Evolutionary conservation across 495 filamentous ascomycete species (phyloP).

Genomic region (Hypoxylon fragiforme): DNA sequence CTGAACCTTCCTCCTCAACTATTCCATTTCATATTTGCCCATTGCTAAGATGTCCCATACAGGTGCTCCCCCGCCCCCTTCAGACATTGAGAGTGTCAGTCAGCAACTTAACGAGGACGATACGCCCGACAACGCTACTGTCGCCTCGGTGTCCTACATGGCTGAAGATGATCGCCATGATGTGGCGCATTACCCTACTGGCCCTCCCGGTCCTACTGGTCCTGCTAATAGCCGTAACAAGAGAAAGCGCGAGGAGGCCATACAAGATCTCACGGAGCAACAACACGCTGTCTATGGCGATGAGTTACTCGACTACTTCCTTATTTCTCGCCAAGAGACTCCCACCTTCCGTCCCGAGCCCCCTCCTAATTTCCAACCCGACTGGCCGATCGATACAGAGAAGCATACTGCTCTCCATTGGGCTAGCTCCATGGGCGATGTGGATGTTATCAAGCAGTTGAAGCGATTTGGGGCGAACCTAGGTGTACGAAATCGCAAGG

Average conservation of each 20-base stretch:
- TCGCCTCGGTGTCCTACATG: constrained; percentile 79
- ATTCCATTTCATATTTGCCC: no score
- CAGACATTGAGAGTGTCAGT: constrained; percentile 52
- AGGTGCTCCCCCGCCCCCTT: constrained; percentile 12
- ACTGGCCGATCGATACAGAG: constrained; percentile 86
- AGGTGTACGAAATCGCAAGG: constrained; percentile 69
- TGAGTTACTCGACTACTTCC: constrained; percentile 91
- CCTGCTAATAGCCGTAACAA: no score
- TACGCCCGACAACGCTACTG: constrained; percentile 75
- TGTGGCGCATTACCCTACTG: constrained; percentile 64
- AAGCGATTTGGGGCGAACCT: constrained; percentile 73
- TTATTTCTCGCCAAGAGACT: constrained; percentile 72
- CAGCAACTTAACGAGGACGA: constrained; percentile 76
- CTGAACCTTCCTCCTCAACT: no score
- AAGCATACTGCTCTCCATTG: constrained; percentile 91
- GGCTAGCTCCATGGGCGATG: constrained; percentile 97
- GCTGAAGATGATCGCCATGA: constrained; percentile 77
- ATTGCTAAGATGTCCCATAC: no score
- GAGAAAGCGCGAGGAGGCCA: constrained; percentile 71
- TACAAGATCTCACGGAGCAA: constrained; percentile 71
- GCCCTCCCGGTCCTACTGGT: no score
- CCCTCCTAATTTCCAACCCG: constrained; percentile 79
- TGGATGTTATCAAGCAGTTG: constrained; percentile 84
- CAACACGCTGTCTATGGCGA: constrained; percentile 89
- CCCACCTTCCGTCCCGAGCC: constrained; percentile 72